Conservation (phyloP, 345 rosid species). For the Jatropha curcas region DNA sequence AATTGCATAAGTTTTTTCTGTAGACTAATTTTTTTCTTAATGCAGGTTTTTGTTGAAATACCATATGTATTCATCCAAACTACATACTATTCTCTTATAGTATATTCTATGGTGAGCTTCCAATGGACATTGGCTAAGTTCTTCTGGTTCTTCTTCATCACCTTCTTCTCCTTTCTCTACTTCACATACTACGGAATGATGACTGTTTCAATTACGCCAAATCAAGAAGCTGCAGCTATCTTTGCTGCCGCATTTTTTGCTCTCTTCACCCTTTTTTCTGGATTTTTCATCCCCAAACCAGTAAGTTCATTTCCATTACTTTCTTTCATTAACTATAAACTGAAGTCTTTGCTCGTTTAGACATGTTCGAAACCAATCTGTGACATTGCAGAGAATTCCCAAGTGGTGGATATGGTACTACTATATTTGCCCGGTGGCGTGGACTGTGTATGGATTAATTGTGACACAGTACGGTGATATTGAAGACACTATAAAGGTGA, state of each 20-base stretch:
- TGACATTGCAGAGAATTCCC: constrained; percentile 8
- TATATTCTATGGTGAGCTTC: constrained; percentile 16
- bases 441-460: constrained; percentile 12
- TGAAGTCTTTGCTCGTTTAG: too few relatives aligned
- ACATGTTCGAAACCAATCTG: too few relatives aligned
- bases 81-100: constrained; percentile 8
- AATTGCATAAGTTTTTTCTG: too few relatives aligned
- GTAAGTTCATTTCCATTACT: constrained; percentile 1
- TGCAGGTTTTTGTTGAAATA: constrained; percentile 29
- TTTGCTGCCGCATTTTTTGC: constrained; percentile 25
- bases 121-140: constrained; percentile 24
- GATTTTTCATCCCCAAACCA: constrained; percentile 34
- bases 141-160: constrained; percentile 26
- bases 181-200: constrained; percentile 34
- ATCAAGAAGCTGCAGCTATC: constrained; percentile 1
- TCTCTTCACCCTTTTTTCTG: constrained; percentile 29
- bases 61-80: constrained; percentile 25
- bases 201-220: constrained; percentile 25
- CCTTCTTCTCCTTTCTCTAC: constrained; percentile 26
- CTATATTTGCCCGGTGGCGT: constrained; percentile 10
- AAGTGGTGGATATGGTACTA: constrained; percentile 19
- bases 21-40: too few relatives aligned
- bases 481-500: neutral
- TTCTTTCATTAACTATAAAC: neutral
- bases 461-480: constrained; percentile 11